Base-by-base conservation (phyloP, 169 alveolate genomes). In the Eimeria praecox region DNA sequence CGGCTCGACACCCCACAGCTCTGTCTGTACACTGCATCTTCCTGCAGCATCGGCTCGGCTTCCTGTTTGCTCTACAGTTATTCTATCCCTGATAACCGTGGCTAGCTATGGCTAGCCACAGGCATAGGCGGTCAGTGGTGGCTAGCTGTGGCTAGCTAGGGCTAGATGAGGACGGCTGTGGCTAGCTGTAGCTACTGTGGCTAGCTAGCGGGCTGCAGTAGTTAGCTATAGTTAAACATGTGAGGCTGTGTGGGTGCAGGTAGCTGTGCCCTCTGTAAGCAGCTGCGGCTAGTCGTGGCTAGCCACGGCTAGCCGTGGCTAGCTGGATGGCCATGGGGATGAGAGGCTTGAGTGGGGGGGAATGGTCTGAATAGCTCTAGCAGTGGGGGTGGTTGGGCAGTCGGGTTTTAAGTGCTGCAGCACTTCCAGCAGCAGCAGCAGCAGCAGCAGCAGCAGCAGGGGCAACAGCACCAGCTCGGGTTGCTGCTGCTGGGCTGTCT, bases 61-160 rank as follows among this genome's bases (percentile, higher is more conserved):
- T 59, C 75, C 40, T n/a, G 2, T 4, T 3, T 27, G 40, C 75
- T 24, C 40, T 64, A n/a, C n/a, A 96, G 97, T 78, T n/a, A n/a
- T n/a, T n/a, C n/a, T n/a, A n/a, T n/a, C n/a, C n/a, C n/a, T n/a
- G n/a, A n/a, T 78, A 97, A 46, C 96, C 98, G 30, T 96, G 64
- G 82, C 87, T 62, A n/a, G 93, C 92, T 52, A 66, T 30, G 56
- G 94, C 46, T 77, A 66, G 88, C n/a, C n/a, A n/a, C n/a, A n/a
- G n/a, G n/a, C n/a, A n/a, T n/a, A n/a, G n/a, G n/a, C n/a, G n/a
- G n/a, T n/a, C n/a, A n/a, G n/a, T n/a, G n/a, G n/a, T 64, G 95
- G 97, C 85, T 78, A 97, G 56, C 96, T 98, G 30, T 96, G 64
- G 82, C 87, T 62, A n/a, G 93, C 92, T 52, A 66, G 12, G 56